Conservation (phyloP, 2,329 filamentous ascomycete species). For the Atkinsonella texensis region DNA sequence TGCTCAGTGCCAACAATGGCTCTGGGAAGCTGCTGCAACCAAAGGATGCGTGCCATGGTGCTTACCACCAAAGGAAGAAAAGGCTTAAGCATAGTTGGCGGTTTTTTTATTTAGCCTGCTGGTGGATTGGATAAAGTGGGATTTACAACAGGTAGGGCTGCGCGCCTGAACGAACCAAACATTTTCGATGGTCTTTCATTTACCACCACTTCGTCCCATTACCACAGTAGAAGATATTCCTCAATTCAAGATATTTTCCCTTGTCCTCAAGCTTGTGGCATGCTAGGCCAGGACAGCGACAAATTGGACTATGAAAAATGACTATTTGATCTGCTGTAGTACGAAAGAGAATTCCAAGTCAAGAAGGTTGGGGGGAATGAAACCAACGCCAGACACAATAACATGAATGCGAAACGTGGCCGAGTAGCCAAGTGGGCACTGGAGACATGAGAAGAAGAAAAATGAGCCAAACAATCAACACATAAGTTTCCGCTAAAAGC, state of each 20-base stretch:
- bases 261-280: not conserved
- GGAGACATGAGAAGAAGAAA: not conserved
- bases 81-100: not conserved
- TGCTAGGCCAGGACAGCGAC: not conserved
- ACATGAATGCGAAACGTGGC: not conserved
- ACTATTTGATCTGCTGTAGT: not conserved
- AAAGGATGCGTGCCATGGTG: too few species aligned
- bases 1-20: too few species aligned
- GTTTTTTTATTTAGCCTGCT: not conserved
- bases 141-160: not conserved
- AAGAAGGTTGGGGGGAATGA: not conserved
- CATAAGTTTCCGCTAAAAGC: not conserved
- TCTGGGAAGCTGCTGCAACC: too few species aligned
- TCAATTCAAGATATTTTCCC: not conserved
- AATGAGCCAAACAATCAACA: not conserved
- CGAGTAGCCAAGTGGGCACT: not conserved
- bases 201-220: not conserved
- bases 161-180: not conserved
- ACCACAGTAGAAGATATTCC: not conserved
- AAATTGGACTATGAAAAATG: not conserved
- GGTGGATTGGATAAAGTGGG: not conserved
- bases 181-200: constrained; percentile 1
- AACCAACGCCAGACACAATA: not conserved
- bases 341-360: not conserved
- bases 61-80: not conserved